A percentile compares a stretch with the other conserved stretches of the same genome.
These are phyloP conservation scores for Moringa oleifera DNA, from an alignment of 345 rosid genomes.

Conservation along the genomic window DNA sequence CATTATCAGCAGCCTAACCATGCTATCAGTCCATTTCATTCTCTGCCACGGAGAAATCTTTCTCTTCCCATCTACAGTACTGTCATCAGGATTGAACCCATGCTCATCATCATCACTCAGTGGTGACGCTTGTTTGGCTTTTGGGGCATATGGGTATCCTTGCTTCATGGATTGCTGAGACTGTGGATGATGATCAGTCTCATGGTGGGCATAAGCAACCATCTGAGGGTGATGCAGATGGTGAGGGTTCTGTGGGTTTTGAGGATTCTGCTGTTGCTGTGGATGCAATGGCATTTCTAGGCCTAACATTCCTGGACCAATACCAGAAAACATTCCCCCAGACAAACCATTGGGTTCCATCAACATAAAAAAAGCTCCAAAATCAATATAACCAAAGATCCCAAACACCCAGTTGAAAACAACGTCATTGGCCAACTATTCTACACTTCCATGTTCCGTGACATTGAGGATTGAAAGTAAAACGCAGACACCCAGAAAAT, in stretches of 20 bases:
- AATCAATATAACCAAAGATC: not conserved
- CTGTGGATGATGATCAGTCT: slow-evolving; percentile 35
- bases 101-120: slow-evolving; percentile 76
- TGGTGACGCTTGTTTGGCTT: slow-evolving; percentile 50
- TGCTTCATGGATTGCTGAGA: slow-evolving; percentile 40
- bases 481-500: not conserved
- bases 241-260: slow-evolving; percentile 25
- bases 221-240: slow-evolving; percentile 51
- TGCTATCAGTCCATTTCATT: slow-evolving; percentile 95
- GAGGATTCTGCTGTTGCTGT: slow-evolving; percentile 27
- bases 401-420: slow-evolving; percentile 12
- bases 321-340: slow-evolving; percentile 59
- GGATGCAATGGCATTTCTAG: slow-evolving; percentile 68
- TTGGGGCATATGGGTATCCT: slow-evolving; percentile 34
- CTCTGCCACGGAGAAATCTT: slow-evolving; percentile 86
- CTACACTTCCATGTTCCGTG: not conserved
- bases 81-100: slow-evolving; percentile 50
- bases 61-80: slow-evolving; percentile 45
- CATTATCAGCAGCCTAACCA: slow-evolving; percentile 82
- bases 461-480: not conserved
- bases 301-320: slow-evolving; percentile 69
- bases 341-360: slow-evolving; percentile 68
- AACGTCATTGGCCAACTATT: slow-evolving; percentile 11
- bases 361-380: slow-evolving; percentile 10
- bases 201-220: slow-evolving; percentile 39